Evolutionary conservation across 1,284 basidiomycete genomes (phyloP), one percentile per base, ranked within the genome.

Genomic region (Austroboletus olivaceoglutinosus): DNA sequence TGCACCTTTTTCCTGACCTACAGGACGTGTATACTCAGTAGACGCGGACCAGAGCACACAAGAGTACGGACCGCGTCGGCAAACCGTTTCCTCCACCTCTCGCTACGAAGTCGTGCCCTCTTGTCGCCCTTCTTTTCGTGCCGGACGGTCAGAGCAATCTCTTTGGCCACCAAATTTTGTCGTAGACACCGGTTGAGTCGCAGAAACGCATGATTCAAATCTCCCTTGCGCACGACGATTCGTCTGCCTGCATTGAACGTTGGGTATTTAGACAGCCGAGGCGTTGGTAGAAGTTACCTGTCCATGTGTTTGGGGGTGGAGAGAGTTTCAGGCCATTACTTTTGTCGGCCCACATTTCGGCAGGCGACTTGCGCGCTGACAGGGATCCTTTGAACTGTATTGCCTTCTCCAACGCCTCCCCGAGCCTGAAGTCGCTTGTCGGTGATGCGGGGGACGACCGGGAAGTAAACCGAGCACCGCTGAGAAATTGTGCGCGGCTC

Each of bases 1-100:
- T 78, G 72, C 46, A 79, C 73, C 63, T 74, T 80, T 69, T 72
- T 76, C 60, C 80, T 70, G 51, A 83, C 80, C 80, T 82, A 57
- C 10, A 40, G 43, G 37, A 43, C 27, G 41, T 30, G 40, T 27
- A 25, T 25, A 41, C 43, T 67, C 34, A 68, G 45, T 37, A 40
- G 15, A 15, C 44, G 19, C 41, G 42, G 21, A 31, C 4, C 41
- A 45, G 21, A 33, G 51, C n/a, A 25, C 33, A 53, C 33, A 36
- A 43, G 27, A 29, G 50, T 48, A 57, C 66, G 46, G 62, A 50
- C 72, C 60, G 68, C 67, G 18, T 72, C 60, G 34, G 71, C 67
- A 45, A 71, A 73, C 43, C 59, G 65, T 47, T 57, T 71, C 55
- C 66, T 65, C 70, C 70, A 72, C 47, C 70, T 65, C 49, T 70